These are phyloP conservation scores for Penicillium daleae DNA, from an alignment of 495 filamentous ascomycete genomes.

Conservation along the genomic window DNA sequence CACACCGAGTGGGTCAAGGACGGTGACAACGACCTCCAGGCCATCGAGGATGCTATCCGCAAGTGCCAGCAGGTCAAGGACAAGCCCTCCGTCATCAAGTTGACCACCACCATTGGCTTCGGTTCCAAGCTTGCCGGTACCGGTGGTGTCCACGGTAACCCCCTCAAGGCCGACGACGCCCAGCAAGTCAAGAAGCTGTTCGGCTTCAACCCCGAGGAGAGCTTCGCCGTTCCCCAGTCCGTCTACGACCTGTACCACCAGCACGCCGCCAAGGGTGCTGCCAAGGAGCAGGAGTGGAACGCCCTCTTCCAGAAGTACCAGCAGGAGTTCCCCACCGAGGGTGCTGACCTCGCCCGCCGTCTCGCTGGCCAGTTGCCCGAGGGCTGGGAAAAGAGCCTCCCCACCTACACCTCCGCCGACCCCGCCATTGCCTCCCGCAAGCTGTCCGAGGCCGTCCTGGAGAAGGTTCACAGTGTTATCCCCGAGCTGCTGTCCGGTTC, in stretches of 20 bases:
- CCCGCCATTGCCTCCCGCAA: slow-evolving; percentile 87
- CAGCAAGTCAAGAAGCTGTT: slow-evolving; percentile 90
- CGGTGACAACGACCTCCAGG: slow-evolving; percentile 86
- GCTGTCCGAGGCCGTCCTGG: slow-evolving; percentile 90
- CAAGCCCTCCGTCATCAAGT: slow-evolving; percentile 96
- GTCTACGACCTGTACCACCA: slow-evolving; percentile 91
- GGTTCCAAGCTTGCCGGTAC: slow-evolving; percentile 94
- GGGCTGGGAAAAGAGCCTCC: slow-evolving; percentile 95
- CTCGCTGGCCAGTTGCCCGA: slow-evolving; percentile 84
- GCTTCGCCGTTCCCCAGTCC: slow-evolving; percentile 90
- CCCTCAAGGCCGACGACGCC: slow-evolving; percentile 91
- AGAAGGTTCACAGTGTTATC: slow-evolving; percentile 79
- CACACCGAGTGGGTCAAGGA: slow-evolving; percentile 84
- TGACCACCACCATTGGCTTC: slow-evolving; percentile 97
- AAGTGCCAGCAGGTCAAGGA: slow-evolving; percentile 84
- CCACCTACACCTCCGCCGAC: slow-evolving; percentile 88
- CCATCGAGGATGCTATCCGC: slow-evolving; percentile 86
- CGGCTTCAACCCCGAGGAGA: slow-evolving; percentile 93
- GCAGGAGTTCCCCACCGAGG: slow-evolving; percentile 72
- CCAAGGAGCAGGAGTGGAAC: slow-evolving; percentile 94
- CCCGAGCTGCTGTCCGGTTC: slow-evolving; percentile 96
- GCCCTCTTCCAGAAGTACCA: slow-evolving; percentile 86
- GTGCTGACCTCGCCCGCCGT: slow-evolving; percentile 80
- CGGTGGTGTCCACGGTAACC: slow-evolving; percentile 91
- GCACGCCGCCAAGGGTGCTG: slow-evolving; percentile 80